A percentile compares a stretch with the other conserved stretches of the same genome.
These are phyloP conservation scores for Dimocarpus longan DNA, from an alignment of 345 rosid genomes.

Conservation along the genomic window DNA sequence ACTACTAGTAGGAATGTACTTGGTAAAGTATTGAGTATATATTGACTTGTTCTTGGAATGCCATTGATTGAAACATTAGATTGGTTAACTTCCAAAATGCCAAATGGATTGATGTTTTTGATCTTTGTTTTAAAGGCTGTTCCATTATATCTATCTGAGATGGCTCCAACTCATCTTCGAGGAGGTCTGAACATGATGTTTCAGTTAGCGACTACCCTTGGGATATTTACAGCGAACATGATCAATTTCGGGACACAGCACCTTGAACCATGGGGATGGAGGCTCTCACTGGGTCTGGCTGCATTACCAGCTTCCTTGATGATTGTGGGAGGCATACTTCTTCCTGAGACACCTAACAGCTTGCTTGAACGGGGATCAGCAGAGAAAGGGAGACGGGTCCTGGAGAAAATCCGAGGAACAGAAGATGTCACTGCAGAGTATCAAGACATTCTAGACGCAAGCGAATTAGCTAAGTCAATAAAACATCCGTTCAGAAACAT, in stretches of 20 bases:
- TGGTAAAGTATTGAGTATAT: neutral
- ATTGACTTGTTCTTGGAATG: neutral
- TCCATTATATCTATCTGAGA: conserved; percentile 85
- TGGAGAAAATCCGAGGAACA: conserved; percentile 82
- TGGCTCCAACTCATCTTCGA: conserved; percentile 93
- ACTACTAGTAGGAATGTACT: neutral
- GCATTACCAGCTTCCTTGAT: conserved; percentile 78
- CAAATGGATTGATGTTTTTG: neutral
- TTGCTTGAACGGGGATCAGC: conserved; percentile 65
- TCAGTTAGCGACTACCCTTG: conserved; percentile 87
- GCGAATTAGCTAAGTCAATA: conserved; percentile 81
- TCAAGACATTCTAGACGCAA: conserved; percentile 85
- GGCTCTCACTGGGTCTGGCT: conserved; percentile 92
- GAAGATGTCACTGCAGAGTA: conserved; percentile 69
- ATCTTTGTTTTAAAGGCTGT: conserved; percentile 53
- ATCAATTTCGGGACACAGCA: conserved; percentile 82
- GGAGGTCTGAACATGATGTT: conserved; percentile 95
- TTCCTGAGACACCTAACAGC: conserved; percentile 93
- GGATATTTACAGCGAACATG: conserved; percentile 93
- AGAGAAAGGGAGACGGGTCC: conserved; percentile 62
- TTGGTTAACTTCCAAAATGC: neutral
- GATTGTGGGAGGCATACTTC: conserved; percentile 72
- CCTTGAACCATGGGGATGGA: conserved; percentile 92
- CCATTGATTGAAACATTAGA: neutral
- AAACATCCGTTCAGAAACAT: conserved; percentile 88